phyloP scores from a whole-genome alignment of 139 green algal genomes.

The Tetradesmus obliquus region DNA sequence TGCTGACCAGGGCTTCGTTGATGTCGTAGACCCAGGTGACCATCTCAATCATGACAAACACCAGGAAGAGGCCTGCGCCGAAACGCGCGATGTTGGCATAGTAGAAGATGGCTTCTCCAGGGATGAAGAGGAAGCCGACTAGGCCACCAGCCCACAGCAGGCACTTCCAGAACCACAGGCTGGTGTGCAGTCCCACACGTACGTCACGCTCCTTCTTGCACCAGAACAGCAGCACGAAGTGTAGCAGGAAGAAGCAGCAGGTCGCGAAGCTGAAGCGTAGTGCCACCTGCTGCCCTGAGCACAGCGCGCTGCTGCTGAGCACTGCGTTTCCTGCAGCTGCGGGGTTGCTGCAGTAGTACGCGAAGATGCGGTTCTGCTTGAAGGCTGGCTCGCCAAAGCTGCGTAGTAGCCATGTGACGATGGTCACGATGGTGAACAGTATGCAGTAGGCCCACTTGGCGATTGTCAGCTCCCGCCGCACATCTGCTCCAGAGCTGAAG shows the following conservation, averaged over 20 bases:
- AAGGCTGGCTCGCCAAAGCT: slow-evolving; percentile 62
- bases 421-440: slow-evolving; percentile 57
- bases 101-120: slow-evolving; percentile 58
- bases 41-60: slow-evolving; percentile 85
- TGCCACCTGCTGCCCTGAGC: slow-evolving; percentile 71
- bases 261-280: slow-evolving; percentile 83
- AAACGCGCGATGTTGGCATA: slow-evolving; percentile 68
- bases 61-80: slow-evolving; percentile 77
- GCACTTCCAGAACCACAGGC: slow-evolving; percentile 73
- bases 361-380: slow-evolving; percentile 42
- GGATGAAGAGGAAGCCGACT: slow-evolving; percentile 75
- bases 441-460: slow-evolving; percentile 72
- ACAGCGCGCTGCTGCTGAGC: slow-evolving; percentile 33
- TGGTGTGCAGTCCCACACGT: slow-evolving; percentile 68
- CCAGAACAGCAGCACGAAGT: slow-evolving; percentile 65
- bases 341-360: slow-evolving; percentile 15
- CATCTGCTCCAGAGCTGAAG: slow-evolving; percentile 1
- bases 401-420: slow-evolving; percentile 72
- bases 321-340: background rate
- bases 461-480: slow-evolving; percentile 5
- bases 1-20: slow-evolving; percentile 69
- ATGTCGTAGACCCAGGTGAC: slow-evolving; percentile 80
- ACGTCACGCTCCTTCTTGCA: slow-evolving; percentile 56
- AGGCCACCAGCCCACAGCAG: slow-evolving; percentile 68
- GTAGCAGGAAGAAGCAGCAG: slow-evolving; percentile 78